Evolutionary conservation across 768 basidiomycete genomes (phyloP).

Genomic region (Leucogyrophana mollusca): DNA sequence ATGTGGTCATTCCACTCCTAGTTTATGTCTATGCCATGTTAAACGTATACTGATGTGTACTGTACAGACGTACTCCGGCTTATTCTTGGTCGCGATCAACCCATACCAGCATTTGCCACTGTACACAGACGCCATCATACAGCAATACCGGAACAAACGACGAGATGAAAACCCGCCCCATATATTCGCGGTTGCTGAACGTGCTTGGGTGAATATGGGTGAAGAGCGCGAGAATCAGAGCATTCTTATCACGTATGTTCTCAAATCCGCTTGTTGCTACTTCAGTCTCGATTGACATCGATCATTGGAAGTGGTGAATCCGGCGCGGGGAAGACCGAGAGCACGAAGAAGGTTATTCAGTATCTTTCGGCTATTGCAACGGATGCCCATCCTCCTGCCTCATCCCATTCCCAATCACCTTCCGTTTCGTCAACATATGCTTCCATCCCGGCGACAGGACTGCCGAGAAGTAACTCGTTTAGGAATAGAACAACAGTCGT

Average conservation of each 20-base stretch:
- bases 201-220: constrained; percentile 98
- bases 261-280: constrained; percentile 2
- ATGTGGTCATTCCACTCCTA: constrained; percentile 5
- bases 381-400: constrained; percentile 57
- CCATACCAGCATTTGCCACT: constrained; percentile 92
- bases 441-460: constrained; percentile 61
- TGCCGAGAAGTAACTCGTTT: constrained; percentile 66
- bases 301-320: constrained; percentile 88
- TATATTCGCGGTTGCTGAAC: constrained; percentile 95
- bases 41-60: constrained; percentile 11
- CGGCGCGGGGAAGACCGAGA: constrained; percentile 98
- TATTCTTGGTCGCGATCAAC: constrained; percentile 98
- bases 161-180: constrained; percentile 94
- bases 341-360: constrained; percentile 98
- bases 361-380: constrained; percentile 97
- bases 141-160: constrained; percentile 87
- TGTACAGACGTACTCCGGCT: constrained; percentile 83
- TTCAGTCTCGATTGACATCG: constrained; percentile 11
- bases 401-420: constrained; percentile 67
- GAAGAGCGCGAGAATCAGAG: constrained; percentile 97
- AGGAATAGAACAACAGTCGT: constrained; percentile 48
- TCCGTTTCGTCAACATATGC: constrained; percentile 55
- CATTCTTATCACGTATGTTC: constrained; percentile 91
- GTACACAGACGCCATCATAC: constrained; percentile 84
- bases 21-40: constrained; percentile 4